Conservation (phyloP, 2,329 filamentous ascomycete genomes). For the Tolypocladium inflatum region DNA sequence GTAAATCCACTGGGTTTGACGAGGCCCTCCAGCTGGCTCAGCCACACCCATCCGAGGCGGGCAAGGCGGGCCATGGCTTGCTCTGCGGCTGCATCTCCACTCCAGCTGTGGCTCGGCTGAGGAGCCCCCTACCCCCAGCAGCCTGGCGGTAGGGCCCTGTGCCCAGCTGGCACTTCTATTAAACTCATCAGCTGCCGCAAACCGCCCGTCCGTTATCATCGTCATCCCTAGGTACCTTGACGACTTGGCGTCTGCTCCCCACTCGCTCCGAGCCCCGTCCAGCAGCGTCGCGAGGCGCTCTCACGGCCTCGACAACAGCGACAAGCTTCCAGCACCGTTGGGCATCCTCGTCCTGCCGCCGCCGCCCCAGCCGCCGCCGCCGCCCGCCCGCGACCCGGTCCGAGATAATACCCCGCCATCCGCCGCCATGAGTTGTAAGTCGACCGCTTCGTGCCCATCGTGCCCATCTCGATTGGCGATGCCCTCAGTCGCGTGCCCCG, state of each 20-base stretch:
- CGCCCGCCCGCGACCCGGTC: not conserved
- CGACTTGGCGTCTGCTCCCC: not conserved
- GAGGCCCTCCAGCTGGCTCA: not conserved
- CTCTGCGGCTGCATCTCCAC: no score
- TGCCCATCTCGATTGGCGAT: no score
- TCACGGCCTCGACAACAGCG: not conserved
- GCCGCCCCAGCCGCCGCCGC: no score
- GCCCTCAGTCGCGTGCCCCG: not conserved
- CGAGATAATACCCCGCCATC: conserved; percentile 16
- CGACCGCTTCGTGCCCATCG: conserved; percentile 4
- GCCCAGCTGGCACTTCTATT: not conserved
- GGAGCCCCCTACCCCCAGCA: not conserved
- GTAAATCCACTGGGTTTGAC: not conserved
- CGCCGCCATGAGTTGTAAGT: conserved; percentile 22
- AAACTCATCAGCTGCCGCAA: not conserved
- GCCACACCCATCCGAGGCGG: not conserved
- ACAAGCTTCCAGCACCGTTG: not conserved
- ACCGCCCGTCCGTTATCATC: not conserved
- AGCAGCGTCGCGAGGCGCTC: not conserved
- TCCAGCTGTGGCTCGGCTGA: not conserved
- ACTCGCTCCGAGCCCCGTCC: not conserved
- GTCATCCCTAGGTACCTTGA: not conserved
- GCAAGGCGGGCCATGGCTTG: no score
- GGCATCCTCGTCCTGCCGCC: not conserved
- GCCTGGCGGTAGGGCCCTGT: not conserved